These are phyloP conservation scores for Gossypium davidsonii DNA, from an alignment of 441 rosid species.

Conservation along the genomic window DNA sequence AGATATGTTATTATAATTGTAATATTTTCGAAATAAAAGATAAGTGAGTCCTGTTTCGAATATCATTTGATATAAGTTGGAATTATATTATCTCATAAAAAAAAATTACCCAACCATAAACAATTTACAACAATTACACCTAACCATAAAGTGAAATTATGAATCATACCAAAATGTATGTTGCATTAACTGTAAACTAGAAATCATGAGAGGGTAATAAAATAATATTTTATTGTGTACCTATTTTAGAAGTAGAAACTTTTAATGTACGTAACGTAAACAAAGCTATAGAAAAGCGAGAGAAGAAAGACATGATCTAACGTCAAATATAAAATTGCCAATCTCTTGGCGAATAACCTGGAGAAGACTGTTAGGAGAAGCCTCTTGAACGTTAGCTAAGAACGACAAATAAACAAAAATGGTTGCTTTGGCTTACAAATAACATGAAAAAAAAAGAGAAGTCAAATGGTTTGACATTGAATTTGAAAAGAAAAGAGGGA, in stretches of 20 bases:
- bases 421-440: not conserved
- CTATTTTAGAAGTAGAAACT: too few species aligned
- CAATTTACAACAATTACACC: too few species aligned
- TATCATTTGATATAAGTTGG: too few species aligned
- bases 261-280: not conserved
- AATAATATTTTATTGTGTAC: too few species aligned
- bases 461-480: not conserved
- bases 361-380: slow-evolving; percentile 29
- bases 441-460: not conserved
- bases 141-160: too few species aligned
- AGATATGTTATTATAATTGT: not conserved
- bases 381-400: slow-evolving; percentile 16
- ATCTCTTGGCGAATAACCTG: not conserved
- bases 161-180: too few species aligned
- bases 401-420: not conserved
- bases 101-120: too few species aligned
- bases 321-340: not conserved
- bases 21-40: not conserved
- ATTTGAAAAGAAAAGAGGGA: too few species aligned
- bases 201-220: too few species aligned
- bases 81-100: too few species aligned
- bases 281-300: not conserved
- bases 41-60: not conserved
- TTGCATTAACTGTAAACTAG: too few species aligned
- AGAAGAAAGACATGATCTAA: not conserved